Conservation (phyloP, 2,329 filamentous ascomycete genomes). For the Fusarium subglutinans region DNA sequence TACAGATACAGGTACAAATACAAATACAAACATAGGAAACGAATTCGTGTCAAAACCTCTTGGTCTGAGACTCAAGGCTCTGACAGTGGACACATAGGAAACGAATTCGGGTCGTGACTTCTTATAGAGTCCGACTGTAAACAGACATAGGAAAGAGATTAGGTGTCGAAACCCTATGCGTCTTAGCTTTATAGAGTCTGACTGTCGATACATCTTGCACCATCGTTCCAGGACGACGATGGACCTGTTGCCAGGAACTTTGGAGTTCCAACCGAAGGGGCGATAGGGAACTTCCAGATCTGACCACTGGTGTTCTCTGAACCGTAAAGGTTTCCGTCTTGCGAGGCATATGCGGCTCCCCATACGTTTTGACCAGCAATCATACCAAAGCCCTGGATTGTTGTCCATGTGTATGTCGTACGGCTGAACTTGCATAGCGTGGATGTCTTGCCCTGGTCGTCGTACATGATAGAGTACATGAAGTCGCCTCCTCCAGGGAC, state of each 20-base stretch:
- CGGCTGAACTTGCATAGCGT: slow-evolving; percentile 36
- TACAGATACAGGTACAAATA: background rate
- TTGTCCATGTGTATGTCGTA: slow-evolving; percentile 29
- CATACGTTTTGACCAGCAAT: slow-evolving; percentile 28
- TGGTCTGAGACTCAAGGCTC: background rate
- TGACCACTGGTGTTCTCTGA: slow-evolving; percentile 29
- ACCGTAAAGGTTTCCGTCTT: slow-evolving; percentile 35
- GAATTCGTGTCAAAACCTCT: background rate
- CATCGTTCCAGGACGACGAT: slow-evolving; percentile 26
- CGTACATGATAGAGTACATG: slow-evolving; percentile 30
- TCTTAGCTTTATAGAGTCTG: slow-evolving; percentile 4
- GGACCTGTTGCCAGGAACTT: slow-evolving; percentile 22
- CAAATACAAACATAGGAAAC: slow-evolving; percentile 17
- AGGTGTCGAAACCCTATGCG: background rate
- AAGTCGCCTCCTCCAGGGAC: slow-evolving; percentile 40
- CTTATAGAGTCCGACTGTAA: background rate
- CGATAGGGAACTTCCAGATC: slow-evolving; percentile 35
- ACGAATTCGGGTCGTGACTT: background rate
- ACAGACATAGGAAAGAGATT: slow-evolving; percentile 18
- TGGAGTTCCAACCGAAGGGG: slow-evolving; percentile 17
- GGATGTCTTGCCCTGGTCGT: background rate
- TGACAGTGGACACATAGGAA: slow-evolving; percentile 12
- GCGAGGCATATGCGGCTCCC: slow-evolving; percentile 33
- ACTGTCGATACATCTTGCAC: slow-evolving; percentile 37
- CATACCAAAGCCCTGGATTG: slow-evolving; percentile 9